Evolutionary conservation across 805 yeast species (phyloP), one percentile per base, ranked within the genome.

Genomic region (Starmerella stellata): DNA sequence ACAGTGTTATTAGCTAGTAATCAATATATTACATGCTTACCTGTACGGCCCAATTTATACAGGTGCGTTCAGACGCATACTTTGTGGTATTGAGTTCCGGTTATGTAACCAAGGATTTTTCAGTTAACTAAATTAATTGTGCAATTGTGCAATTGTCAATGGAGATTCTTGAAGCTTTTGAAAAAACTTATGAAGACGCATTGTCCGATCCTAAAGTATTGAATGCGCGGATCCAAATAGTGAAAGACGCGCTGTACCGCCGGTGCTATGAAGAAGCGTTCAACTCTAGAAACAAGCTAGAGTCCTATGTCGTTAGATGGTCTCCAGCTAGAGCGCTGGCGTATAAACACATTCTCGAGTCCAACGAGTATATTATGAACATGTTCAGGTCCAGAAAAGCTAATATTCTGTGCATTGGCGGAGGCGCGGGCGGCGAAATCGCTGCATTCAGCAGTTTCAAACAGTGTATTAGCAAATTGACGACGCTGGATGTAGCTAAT

Each of bases 391-490:
- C 7, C 9, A 9, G 35, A 31, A 24, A 5, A 18, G 21, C 13
- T 16, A 20, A 19, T 20, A 69, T 75, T 0, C 54, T 81, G 27
- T 70, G 76, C 48, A 64, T 83, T 28, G 95, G 94, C 16, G 94
- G 92, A 19, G 95, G 95, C 27, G 94, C 94, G 0, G 80, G 87
- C 4, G 79, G 82, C 2, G 95, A 82, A 53, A 57, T 81, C 19
- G 69, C 70, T 7, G 79, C 71, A 0, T 51, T 80, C 32, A 48
- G 46, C 21, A 46, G 44, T 19, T 38, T 45, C 45, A 23, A 34
- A 18, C 28, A 57, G 52, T 21, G 51, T 41, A 52, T 74, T 21
- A 58, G 62, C 5, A 18, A 32, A 21, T 54, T 82, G 14, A 62
- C 68, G 30, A 60, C 79, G 7, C 65, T 80, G 0, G 95, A 82